These are phyloP conservation scores for Trichoderma aggressivum DNA, from an alignment of 2,329 filamentous ascomycete genomes.

Conservation along the genomic window DNA sequence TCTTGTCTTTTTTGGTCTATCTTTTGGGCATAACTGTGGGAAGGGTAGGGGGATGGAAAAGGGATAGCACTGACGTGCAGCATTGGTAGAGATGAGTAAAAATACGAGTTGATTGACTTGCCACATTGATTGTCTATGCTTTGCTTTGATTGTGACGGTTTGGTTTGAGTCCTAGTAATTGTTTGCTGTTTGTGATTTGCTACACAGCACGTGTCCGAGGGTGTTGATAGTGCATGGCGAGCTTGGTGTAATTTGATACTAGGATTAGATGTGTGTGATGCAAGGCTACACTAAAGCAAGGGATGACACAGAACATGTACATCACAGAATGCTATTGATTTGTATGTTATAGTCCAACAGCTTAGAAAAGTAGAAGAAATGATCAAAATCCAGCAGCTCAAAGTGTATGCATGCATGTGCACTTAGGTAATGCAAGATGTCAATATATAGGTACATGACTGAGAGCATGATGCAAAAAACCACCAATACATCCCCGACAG, in stretches of 20 bases:
- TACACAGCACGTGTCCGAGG: background rate
- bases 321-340: background rate
- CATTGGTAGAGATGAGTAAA: background rate
- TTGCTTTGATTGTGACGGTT: background rate
- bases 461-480: background rate
- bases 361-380: background rate
- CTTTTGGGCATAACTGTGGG: background rate
- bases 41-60: background rate
- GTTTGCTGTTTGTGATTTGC: background rate
- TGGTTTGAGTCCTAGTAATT: background rate
- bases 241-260: background rate
- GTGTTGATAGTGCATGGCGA: background rate
- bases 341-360: background rate
- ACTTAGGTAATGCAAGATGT: background rate
- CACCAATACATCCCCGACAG: background rate
- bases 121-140: background rate
- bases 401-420: background rate
- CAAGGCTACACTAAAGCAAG: background rate
- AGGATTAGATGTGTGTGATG: background rate
- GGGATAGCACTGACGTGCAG: background rate
- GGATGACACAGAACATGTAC: background rate
- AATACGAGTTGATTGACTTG: background rate
- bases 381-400: background rate
- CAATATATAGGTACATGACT: background rate
- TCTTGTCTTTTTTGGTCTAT: conserved; percentile 6